phyloP scores from a whole-genome alignment of 176 grass and related monocot species.

The Carex pumila region DNA sequence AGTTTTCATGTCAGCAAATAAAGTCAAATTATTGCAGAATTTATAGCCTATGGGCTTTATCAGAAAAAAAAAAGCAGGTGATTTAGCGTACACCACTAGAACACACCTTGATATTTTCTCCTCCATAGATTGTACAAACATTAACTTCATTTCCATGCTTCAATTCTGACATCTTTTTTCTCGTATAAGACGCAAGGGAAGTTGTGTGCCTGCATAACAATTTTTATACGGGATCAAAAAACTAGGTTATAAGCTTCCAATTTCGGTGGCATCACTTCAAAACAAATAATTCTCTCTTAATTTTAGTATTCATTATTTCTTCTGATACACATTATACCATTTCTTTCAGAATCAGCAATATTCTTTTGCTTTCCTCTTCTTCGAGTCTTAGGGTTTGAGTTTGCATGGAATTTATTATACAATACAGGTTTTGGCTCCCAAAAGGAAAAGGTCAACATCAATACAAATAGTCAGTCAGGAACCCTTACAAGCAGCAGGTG shows the following conservation, averaged over 20 bases:
- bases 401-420: not conserved
- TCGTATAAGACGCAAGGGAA: slow-evolving; percentile 60
- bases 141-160: slow-evolving; percentile 71
- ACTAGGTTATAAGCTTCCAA: not conserved
- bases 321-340: not conserved
- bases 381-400: not conserved
- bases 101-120: slow-evolving; percentile 47
- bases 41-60: not conserved
- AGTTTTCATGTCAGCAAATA: not conserved
- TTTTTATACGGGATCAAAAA: not conserved
- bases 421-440: not conserved
- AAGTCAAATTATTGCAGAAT: not conserved
- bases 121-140: slow-evolving; percentile 75
- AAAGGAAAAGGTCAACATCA: not conserved
- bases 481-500: not conserved
- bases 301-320: not conserved
- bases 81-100: not conserved
- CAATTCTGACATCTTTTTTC: slow-evolving; percentile 63
- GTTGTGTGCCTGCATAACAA: slow-evolving; percentile 56
- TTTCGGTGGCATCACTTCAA: not conserved
- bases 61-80: not conserved
- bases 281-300: not conserved
- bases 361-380: not conserved
- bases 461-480: not conserved
- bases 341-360: not conserved